These are phyloP conservation scores for Trametes cinnabarina DNA, from an alignment of 768 basidiomycete species.

Conservation along the genomic window DNA sequence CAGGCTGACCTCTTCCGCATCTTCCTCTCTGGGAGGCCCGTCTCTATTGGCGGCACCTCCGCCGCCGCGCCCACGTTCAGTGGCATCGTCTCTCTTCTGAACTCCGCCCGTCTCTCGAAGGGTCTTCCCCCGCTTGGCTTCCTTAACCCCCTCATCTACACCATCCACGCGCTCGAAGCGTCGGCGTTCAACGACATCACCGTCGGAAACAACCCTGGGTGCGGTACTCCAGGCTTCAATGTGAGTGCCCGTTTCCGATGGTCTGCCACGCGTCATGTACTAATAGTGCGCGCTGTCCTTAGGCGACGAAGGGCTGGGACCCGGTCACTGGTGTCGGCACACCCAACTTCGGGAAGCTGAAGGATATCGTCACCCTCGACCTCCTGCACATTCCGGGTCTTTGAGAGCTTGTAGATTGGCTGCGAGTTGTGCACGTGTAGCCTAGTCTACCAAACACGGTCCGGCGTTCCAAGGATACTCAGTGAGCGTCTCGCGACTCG, in stretches of 20 bases:
- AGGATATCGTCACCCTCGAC: slow-evolving; percentile 23
- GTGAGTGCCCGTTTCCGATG: slow-evolving; percentile 15
- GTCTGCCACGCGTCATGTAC: neutral
- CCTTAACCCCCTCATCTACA: slow-evolving; percentile 39
- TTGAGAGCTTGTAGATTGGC: neutral
- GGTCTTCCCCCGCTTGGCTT: slow-evolving; percentile 35
- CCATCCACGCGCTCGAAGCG: slow-evolving; percentile 13
- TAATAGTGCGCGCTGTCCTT: neutral
- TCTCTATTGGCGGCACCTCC: slow-evolving; percentile 60
- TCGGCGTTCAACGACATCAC: slow-evolving; percentile 38
- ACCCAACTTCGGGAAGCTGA: slow-evolving; percentile 33
- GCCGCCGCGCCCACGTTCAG: slow-evolving; percentile 65
- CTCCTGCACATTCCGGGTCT: slow-evolving; percentile 2
- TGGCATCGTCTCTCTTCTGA: slow-evolving; percentile 58
- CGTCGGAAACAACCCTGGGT: slow-evolving; percentile 36
- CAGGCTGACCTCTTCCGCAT: slow-evolving; percentile 52
- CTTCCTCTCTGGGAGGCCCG: slow-evolving; percentile 38
- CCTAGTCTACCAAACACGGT: too few relatives aligned
- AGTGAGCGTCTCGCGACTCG: too few relatives aligned
- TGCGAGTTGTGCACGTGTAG: too few relatives aligned
- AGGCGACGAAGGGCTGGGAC: slow-evolving; percentile 38
- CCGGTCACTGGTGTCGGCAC: slow-evolving; percentile 36
- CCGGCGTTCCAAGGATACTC: too few relatives aligned
- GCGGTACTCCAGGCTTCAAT: slow-evolving; percentile 38
- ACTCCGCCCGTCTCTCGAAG: slow-evolving; percentile 32